Evolutionary conservation across 1,139 yeast species (phyloP).

Genomic region (Petasospora fabianii): DNA sequence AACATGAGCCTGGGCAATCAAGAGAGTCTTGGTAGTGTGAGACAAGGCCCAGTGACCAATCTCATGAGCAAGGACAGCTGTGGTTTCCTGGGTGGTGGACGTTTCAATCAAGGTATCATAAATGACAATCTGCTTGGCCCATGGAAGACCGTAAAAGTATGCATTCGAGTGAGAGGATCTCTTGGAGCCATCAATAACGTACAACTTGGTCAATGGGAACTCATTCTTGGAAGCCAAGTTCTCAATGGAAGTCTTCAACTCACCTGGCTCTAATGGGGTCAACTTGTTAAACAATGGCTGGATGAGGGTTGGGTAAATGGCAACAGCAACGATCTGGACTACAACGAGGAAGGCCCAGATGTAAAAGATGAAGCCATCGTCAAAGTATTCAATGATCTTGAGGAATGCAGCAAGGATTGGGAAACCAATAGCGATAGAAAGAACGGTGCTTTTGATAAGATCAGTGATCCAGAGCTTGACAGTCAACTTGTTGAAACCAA

Average conservation of each 20-base stretch:
- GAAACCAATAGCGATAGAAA: conserved; percentile 59
- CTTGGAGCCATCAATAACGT: conserved; percentile 91
- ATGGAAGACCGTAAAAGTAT: conserved; percentile 91
- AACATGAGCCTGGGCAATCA: conserved; percentile 60
- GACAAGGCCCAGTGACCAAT: conserved; percentile 95
- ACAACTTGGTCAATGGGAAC: conserved; percentile 83
- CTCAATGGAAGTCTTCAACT: conserved; percentile 78
- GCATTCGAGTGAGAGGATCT: conserved; percentile 97
- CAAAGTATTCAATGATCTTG: conserved; percentile 76
- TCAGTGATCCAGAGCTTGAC: conserved; percentile 68
- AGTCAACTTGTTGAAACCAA: conserved; percentile 89
- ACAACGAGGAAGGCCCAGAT: conserved; percentile 67
- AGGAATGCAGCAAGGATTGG: conserved; percentile 74
- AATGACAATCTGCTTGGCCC: conserved; percentile 93
- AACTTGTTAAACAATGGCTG: conserved; percentile 91
- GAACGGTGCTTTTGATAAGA: conserved; percentile 52
- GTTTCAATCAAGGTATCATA: conserved; percentile 86
- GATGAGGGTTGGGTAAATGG: conserved; percentile 74
- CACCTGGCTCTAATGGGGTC: conserved; percentile 88
- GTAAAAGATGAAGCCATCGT: conserved; percentile 76
- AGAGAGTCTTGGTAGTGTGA: conserved; percentile 72
- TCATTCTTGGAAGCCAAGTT: conserved; percentile 66
- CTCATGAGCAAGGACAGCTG: conserved; percentile 95
- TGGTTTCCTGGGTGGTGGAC: conserved; percentile 72
- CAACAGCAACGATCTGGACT: conserved; percentile 70